Percentiles rank a stretch among this genome's conserved stretches.
phyloP scores from a whole-genome alignment of 1,284 basidiomycete genomes.

The Tilletia setariae region DNA sequence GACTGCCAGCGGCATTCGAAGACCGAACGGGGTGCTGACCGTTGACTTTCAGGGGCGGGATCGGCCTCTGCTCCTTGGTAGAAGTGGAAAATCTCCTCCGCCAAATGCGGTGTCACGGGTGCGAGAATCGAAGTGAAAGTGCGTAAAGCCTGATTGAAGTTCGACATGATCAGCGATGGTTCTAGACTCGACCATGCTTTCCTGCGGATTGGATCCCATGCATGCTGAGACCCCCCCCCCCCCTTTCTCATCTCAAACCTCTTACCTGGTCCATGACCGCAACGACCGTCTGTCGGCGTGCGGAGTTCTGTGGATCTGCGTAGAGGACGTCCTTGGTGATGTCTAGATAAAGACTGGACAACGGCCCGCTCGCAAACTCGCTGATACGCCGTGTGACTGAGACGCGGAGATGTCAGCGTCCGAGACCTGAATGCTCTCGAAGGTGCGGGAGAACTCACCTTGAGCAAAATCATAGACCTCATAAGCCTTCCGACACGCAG shows the following conservation, averaged over 20 bases:
- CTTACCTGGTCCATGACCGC: conserved; percentile 71
- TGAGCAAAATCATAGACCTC: conserved; percentile 74
- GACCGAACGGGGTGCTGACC: conserved; percentile 27
- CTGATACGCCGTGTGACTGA: conserved; percentile 57
- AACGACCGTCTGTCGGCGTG: conserved; percentile 66
- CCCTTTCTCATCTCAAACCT: conserved; percentile 31
- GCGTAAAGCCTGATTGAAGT: conserved; percentile 63
- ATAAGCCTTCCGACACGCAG: conserved; percentile 68
- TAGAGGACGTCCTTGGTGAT: conserved; percentile 88
- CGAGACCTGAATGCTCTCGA: neutral
- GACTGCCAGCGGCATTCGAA: conserved; percentile 42
- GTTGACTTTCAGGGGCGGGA: conserved; percentile 24
- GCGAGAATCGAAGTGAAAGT: conserved; percentile 73
- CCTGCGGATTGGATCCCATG: neutral
- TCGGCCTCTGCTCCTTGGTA: conserved; percentile 35
- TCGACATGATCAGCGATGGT: neutral
- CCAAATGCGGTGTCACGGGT: conserved; percentile 84
- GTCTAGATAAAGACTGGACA: conserved; percentile 76
- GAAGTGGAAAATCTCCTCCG: conserved; percentile 77
- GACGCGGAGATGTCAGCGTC: neutral
- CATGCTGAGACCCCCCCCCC: neutral
- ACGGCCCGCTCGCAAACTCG: conserved; percentile 57
- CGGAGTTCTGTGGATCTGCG: conserved; percentile 63
- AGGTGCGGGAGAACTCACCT: conserved; percentile 60
- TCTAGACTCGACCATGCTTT: neutral